Evolutionary conservation across 75 land plant genomes (phyloP), one percentile per base, ranked within the genome.

Genomic region (Cupressus sempervirens): DNA sequence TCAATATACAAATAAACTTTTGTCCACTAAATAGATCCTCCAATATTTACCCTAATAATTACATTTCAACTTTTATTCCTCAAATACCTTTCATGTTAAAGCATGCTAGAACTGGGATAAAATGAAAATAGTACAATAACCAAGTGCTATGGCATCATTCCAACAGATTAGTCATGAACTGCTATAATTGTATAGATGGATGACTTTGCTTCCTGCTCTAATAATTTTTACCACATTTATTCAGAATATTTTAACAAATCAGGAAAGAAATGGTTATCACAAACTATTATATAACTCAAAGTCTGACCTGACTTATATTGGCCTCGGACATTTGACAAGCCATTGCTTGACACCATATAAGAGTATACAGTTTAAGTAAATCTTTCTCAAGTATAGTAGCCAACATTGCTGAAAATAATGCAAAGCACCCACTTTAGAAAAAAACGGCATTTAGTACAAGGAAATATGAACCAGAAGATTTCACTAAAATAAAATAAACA

Each of bases 281-380:
- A 54, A 79, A 13, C 0, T 46, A 43, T 20, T 75, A 81, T 54
- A 77, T 80, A 43, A 58, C 58, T 85, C 46, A 30, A 20, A 38
- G 0, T 0, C 70, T 2, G 7, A 86, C 88, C 86, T 87, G 91
- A 65, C 77, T 88, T n/a, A 89, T 83, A 0, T 80, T 84, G 18
- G 97, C 92, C 76, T 92, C 88, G 84, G 91, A 92, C 97, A 98
- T 91, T 86, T 96, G 99, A 87, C 97, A 95, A 76, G 98, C 95
- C 96, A 98, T 84, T 56, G 99, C 91, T 26, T 95, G 92, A 8
- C 90, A 84, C 99, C 99, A 98, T 68, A 98, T 96, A 32, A 98
- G 94, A 77, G 95, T 87, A 74, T 98, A 98, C 53, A 98, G 90
- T 83, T 91, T 93, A 62, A 95, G 86, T 45, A 93, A 91, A 89